Base-by-base conservation (phyloP, 257 asterid species). In the Forsythia viridissima region DNA sequence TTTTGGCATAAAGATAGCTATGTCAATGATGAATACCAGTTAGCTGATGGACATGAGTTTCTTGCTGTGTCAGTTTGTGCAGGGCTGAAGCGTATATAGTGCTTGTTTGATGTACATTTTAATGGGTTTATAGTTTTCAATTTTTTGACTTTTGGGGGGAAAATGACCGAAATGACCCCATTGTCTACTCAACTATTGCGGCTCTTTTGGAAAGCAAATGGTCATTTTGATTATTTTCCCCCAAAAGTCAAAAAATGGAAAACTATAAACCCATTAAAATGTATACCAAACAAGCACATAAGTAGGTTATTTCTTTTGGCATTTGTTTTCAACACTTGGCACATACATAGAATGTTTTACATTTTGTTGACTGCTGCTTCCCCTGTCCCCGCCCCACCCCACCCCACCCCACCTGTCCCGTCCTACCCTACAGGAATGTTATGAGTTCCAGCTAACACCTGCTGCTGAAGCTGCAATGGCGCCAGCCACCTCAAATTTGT, bases 401-500 rank as follows among this genome's bases (percentile, higher is more conserved):
- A 30, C 34, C 34, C 34, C 1, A 30, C 34, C 34, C 34, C 34
- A 30, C 34, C 34, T 30, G n/a, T n/a, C 24, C 24, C 24, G 5
- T 55, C 66, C 30, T 6, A 57, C 34, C 66, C 4, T 57, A 55
- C 30, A n/a, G 30, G 34, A 21, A 41, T 63, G 63, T 44, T 6
- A 61, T 18, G 44, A 57, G 43, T 65, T 15, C 43, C 20, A 8
- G 34, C 66, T 57, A 57, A 57, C 44, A 21, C 40, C 16, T 37
- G 30, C 24, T 24, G 34, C 61, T 61, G 21, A 38, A 75, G 61
- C 30, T 77, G 59, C 34, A 48, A 38, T 38, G 20, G 38, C 10
- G 20, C 77, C 36, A 9, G 80, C 66, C 42, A 42, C 42, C 57
- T 73, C 42, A 40, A 59, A 40, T 70, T 75, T 75, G 68, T 80